Evolutionary conservation across 2,329 filamentous ascomycete genomes (phyloP), one percentile per base, ranked within the genome.

Genomic region (Seiridium cupressi): DNA sequence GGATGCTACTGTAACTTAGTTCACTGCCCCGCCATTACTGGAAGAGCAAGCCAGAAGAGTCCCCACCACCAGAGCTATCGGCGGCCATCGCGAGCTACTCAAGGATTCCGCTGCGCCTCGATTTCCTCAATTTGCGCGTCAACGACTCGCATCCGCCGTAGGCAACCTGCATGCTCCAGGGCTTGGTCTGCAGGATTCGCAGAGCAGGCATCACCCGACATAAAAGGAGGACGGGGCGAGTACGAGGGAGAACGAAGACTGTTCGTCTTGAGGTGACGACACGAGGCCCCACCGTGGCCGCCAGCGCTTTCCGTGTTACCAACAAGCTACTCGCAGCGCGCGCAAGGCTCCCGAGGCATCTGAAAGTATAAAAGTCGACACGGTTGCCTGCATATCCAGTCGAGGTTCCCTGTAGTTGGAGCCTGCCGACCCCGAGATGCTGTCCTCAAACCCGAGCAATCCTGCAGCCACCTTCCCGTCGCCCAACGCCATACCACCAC

Each of bases 401-500:
- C 47, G 60, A 56, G 46, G 53, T 35, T 46, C 47, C 42, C 26
- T 47, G 35, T 26, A 46, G 46, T 13, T 40, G 32, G 18, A 36
- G 58, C 49, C 51, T 48, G 31, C 35, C 44, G 9, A 34, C 35
- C 35, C 35, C 32, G 57, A 57, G 36, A 59, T 59, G 59, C 44
- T 58, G 49, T 49, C 44, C 55, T 40, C 44, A 47, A 56, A 60
- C 36, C 40, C 54, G 31, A 47, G 10, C 36, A 55, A 34, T 49
- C 51, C 42, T 60, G 59, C 60, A 51, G 44, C 61, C 61, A 64
- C 63, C 62, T 73, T 80, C 57, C 77, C 78, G 60, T 84, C 82
- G n/a, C 87, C 88, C 58, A 87, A 85, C 72, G 81, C 82, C 44
- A 92, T 93, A 59, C 90, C 91, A 26, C 87, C 88, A 3, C 84